Evolutionary conservation across 441 rosid species (phyloP).

Genomic region (Croton setiger): DNA sequence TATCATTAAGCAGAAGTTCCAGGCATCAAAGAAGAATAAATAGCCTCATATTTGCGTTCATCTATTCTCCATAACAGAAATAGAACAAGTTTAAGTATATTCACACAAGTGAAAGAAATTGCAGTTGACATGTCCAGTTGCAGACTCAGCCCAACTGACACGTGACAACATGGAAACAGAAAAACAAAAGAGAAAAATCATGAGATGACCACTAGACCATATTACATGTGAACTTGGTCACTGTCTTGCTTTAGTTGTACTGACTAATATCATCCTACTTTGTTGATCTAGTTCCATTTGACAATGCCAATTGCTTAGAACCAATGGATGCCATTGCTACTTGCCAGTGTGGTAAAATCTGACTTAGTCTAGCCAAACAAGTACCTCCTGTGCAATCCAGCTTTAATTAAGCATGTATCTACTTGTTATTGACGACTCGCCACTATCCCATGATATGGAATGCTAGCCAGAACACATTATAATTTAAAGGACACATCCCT

Average conservation of each 20-base stretch:
- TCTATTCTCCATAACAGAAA: background rate
- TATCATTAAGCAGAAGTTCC: background rate
- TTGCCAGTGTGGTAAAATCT: background rate
- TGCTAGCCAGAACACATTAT: background rate
- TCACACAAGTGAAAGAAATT: background rate
- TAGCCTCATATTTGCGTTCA: background rate
- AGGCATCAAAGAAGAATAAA: background rate
- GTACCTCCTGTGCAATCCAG: background rate
- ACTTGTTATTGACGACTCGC: background rate
- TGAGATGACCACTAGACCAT: background rate
- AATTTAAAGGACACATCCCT: slow-evolving; percentile 2
- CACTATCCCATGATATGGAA: background rate
- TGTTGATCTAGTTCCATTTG: background rate
- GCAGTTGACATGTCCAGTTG: background rate
- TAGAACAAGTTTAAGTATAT: background rate
- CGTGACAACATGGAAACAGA: slow-evolving; percentile 1
- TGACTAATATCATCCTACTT: background rate
- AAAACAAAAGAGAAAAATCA: background rate
- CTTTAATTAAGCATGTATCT: background rate
- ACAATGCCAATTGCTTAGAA: slow-evolving; percentile 1
- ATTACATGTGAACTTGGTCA: background rate
- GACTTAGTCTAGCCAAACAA: background rate
- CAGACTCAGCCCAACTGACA: background rate
- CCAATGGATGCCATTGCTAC: background rate
- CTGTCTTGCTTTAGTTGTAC: background rate